A percentile compares a stretch with the other conserved stretches of the same genome.
Conservation (phyloP, 768 basidiomycete species). For the Mycena olivaceomarginata region DNA sequence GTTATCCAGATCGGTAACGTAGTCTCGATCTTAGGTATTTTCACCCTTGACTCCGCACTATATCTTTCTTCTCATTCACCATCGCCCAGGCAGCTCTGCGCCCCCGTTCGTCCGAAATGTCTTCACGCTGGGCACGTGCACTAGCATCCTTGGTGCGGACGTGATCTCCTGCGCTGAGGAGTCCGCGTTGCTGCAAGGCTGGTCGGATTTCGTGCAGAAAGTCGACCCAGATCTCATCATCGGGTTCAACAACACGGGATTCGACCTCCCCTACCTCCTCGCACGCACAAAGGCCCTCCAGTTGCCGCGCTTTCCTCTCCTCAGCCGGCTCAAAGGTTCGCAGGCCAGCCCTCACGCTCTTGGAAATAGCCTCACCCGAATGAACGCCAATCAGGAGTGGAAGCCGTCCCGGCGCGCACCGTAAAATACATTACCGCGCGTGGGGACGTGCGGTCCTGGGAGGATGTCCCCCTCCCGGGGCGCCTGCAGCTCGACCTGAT, state of each 20-base stretch:
- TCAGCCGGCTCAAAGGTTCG: slow-evolving; percentile 27
- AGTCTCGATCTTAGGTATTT: slow-evolving; percentile 35
- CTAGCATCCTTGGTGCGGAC: slow-evolving; percentile 32
- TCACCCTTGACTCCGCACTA: neutral
- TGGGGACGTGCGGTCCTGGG: slow-evolving; percentile 13
- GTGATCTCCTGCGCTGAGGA: slow-evolving; percentile 28
- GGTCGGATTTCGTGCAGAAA: slow-evolving; percentile 38
- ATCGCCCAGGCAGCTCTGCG: slow-evolving; percentile 15
- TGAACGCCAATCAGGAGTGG: neutral
- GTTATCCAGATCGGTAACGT: slow-evolving; percentile 47
- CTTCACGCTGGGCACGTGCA: slow-evolving; percentile 41
- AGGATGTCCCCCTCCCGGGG: slow-evolving; percentile 23
- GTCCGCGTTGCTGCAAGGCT: slow-evolving; percentile 30
- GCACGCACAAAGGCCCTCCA: slow-evolving; percentile 35
- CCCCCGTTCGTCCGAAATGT: slow-evolving; percentile 37
- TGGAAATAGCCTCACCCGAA: no score
- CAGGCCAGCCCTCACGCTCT: neutral
- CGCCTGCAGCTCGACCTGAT: slow-evolving; percentile 38
- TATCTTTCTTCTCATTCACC: neutral
- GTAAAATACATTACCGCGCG: slow-evolving; percentile 1
- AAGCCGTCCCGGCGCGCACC: neutral
- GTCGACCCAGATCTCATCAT: slow-evolving; percentile 46
- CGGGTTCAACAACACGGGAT: slow-evolving; percentile 43
- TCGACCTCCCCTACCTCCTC: slow-evolving; percentile 44
- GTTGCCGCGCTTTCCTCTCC: slow-evolving; percentile 5